Conservation (phyloP, 768 basidiomycete species). For the Mycena chlorophos region DNA sequence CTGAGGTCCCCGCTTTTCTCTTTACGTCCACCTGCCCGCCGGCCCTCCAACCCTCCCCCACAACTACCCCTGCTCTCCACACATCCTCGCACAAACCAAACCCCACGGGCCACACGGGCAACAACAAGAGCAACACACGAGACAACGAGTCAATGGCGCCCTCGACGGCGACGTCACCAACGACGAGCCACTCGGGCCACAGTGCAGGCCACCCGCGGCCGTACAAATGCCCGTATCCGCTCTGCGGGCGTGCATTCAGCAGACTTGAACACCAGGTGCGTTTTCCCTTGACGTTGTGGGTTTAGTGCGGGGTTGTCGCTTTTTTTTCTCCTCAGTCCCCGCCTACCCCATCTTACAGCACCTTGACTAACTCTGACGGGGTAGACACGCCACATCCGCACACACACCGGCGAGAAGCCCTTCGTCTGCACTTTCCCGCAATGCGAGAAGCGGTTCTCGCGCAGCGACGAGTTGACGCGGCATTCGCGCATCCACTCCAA, state of each 20-base stretch:
- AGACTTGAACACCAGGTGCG: constrained; percentile 91
- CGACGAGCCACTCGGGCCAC: no score
- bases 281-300: no score
- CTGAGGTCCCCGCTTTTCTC: not conserved
- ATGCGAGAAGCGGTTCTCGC: constrained; percentile 98
- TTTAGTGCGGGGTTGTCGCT: constrained; percentile 1
- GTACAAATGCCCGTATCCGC: constrained; percentile 92
- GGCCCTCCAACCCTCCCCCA: not conserved
- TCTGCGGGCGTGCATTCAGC: constrained; percentile 95
- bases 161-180: no score
- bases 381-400: constrained; percentile 96
- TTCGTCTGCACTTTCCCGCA: constrained; percentile 87
- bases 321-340: constrained; percentile 6
- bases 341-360: not conserved
- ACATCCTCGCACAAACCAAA: no score
- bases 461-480: constrained; percentile 97
- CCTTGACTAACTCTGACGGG: constrained; percentile 23
- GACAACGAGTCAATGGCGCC: no score
- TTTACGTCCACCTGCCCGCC: not conserved
- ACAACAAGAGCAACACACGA: no score
- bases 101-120: no score
- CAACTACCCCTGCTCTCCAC: no score
- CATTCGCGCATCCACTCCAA: constrained; percentile 91
- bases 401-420: constrained; percentile 97
- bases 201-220: constrained; percentile 52